phyloP scores from a whole-genome alignment of 1,139 yeast genomes.

The Kurtzmaniella quercitrusa region DNA sequence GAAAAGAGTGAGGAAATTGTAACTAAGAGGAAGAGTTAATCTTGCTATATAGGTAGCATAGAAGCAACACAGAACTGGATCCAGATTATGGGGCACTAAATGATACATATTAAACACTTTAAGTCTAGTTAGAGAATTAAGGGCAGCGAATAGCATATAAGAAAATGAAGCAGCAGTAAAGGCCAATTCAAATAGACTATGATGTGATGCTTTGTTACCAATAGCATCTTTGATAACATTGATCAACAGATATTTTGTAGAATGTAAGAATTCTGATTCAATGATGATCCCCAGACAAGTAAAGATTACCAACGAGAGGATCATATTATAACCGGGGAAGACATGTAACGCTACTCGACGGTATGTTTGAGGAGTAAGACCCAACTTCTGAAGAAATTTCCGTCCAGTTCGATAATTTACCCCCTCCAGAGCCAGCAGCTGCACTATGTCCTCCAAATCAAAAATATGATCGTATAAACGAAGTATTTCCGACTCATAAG shows the following conservation, averaged over 20 bases:
- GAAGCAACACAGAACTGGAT: slow-evolving; percentile 70
- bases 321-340: slow-evolving; percentile 43
- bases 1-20: slow-evolving; percentile 69
- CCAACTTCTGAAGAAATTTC: neutral
- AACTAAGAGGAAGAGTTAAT: slow-evolving; percentile 75
- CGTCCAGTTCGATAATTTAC: slow-evolving; percentile 21
- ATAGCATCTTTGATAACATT: slow-evolving; percentile 37
- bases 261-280: slow-evolving; percentile 74
- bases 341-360: slow-evolving; percentile 37
- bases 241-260: slow-evolving; percentile 59
- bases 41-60: slow-evolving; percentile 81
- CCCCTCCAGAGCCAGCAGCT: slow-evolving; percentile 6
- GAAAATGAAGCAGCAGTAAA: slow-evolving; percentile 44
- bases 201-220: slow-evolving; percentile 13
- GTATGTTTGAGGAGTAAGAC: slow-evolving; percentile 18
- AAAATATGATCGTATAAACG: slow-evolving; percentile 29
- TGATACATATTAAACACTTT: slow-evolving; percentile 75
- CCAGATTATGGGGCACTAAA: slow-evolving; percentile 63
- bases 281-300: slow-evolving; percentile 47
- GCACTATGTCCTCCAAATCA: slow-evolving; percentile 37
- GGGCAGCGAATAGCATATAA: slow-evolving; percentile 65
- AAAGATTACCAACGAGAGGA: slow-evolving; percentile 36
- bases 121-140: slow-evolving; percentile 62
- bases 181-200: slow-evolving; percentile 27
- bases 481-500: slow-evolving; percentile 40